These are phyloP conservation scores for Globisporangium spinosum DNA, from an alignment of 352 stramenopile genomes.

Conservation along the genomic window DNA sequence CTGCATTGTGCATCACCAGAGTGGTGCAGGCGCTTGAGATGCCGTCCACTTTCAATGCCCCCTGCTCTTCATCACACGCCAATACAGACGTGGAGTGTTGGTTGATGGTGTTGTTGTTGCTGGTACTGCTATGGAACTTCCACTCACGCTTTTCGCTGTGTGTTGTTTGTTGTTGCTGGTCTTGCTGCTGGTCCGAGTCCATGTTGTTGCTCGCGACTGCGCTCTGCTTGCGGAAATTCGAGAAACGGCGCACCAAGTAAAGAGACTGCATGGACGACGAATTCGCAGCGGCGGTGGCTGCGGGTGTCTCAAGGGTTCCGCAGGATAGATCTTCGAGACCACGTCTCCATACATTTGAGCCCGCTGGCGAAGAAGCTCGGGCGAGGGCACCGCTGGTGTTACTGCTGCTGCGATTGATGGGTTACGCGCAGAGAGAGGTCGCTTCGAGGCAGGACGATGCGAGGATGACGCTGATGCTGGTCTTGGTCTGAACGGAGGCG, in stretches of 20 bases:
- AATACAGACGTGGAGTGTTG: neutral
- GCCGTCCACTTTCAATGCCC: constrained; percentile 10
- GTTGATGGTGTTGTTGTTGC: neutral
- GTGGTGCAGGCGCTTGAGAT: constrained; percentile 36
- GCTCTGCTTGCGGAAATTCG: constrained; percentile 22
- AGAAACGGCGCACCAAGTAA: constrained; percentile 27
- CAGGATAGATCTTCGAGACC: constrained; percentile 43
- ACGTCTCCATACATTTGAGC: constrained; percentile 50
- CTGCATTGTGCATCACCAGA: constrained; percentile 58
- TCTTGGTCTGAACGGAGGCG: constrained; percentile 9
- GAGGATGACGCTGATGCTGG: neutral
- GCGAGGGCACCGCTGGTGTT: neutral
- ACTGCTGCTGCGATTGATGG: constrained; percentile 12
- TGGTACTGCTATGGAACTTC: constrained; percentile 5
- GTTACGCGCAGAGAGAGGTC: constrained; percentile 29
- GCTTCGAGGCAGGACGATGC: constrained; percentile 3
- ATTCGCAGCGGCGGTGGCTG: neutral
- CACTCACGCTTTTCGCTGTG: constrained; percentile 6
- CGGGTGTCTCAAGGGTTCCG: constrained; percentile 15
- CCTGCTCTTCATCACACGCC: neutral
- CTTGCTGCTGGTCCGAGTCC: neutral
- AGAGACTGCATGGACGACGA: constrained; percentile 17
- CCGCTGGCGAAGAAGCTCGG: constrained; percentile 39
- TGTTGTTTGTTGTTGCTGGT: neutral
- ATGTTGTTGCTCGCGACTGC: neutral